These are phyloP conservation scores for Phaffomyces opuntiae DNA, from an alignment of 805 yeast species.

Conservation along the genomic window DNA sequence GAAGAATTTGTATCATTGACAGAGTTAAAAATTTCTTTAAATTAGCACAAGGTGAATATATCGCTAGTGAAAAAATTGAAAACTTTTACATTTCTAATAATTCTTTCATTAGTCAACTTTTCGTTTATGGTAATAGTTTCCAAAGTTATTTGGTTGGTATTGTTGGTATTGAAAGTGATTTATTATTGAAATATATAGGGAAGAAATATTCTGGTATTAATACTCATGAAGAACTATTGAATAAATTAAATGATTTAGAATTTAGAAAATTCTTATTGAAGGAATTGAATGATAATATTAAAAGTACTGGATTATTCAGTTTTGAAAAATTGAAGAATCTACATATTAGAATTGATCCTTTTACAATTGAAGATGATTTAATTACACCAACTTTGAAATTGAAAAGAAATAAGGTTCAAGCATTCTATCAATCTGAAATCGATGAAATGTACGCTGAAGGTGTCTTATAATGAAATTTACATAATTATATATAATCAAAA, in stretches of 20 bases:
- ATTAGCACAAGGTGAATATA: conserved; percentile 57
- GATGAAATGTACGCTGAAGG: conserved; percentile 41
- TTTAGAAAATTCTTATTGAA: conserved; percentile 30
- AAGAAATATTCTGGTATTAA: conserved; percentile 11
- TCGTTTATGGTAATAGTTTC: conserved; percentile 52
- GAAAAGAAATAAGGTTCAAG: conserved; percentile 48
- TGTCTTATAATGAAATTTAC: conserved; percentile 1
- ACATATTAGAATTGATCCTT: conserved; percentile 41
- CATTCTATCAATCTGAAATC: conserved; percentile 32
- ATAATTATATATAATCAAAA: not conserved
- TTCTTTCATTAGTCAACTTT: conserved; percentile 39
- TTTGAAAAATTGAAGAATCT: conserved; percentile 48
- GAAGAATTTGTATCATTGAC: conserved; percentile 58
- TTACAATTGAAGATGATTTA: conserved; percentile 43
- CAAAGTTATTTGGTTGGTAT: conserved; percentile 51
- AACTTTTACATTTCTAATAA: conserved; percentile 42
- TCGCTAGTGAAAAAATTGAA: conserved; percentile 73
- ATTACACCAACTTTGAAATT: conserved; percentile 54
- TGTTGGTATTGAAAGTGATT: conserved; percentile 50
- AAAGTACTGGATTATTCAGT: conserved; percentile 33
- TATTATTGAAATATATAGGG: conserved; percentile 14
- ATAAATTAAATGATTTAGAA: conserved; percentile 23
- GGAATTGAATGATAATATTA: conserved; percentile 31
- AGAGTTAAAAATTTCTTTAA: conserved; percentile 78
- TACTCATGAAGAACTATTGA: conserved; percentile 18